Base-by-base conservation (phyloP, 2,329 filamentous ascomycete genomes). In the Fusarium sacchari region DNA sequence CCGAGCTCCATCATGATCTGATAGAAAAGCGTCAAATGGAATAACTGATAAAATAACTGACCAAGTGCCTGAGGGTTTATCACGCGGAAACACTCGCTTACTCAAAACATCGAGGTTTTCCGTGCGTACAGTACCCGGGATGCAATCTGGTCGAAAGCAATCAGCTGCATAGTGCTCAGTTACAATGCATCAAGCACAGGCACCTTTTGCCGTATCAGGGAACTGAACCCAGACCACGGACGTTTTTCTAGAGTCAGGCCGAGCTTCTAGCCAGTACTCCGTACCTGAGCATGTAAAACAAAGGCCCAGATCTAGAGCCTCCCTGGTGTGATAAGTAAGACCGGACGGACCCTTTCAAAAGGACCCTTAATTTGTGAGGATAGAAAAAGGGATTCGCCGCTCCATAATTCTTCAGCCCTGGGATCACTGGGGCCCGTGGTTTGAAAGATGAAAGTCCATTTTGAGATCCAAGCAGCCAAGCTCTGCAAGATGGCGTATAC, bases 1-100 rank as follows among this genome's bases (percentile, higher is more conserved):
- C 71, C 71, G 64, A 59, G 49, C 28, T 42, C 17, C 46, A 62
- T 60, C 36, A 73, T 73, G 67, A 73, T 64, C 44, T 72, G 71
- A 74, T 49, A 36, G 56, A 32, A 40, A 36, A 46, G 24, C 18
- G 17, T 46, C 49, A 28, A 43, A 49, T 58, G 30, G n/a, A 57
- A 55, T n/a, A 40, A 53, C 59, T 67, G 49, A 49, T 53, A 44
- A 56, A 47, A 59, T 36, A 40, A 56, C 47, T 59, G 62, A 66
- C 67, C 43, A 72, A 58, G 20, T 46, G 22, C 42, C 47, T 32
- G 60, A 56, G 44, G 46, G 30, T 34, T 40, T 17, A 37, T 55
- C 22, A 43, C 40, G 53, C 58, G 55, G 49, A 40, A 40, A 28
- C 14, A n/a, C 43, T 59, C 47, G 26, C 56, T 42, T 59, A 69